These are phyloP conservation scores for Acrodontium crateriforme DNA, from an alignment of 2,329 filamentous ascomycete species.

Conservation along the genomic window DNA sequence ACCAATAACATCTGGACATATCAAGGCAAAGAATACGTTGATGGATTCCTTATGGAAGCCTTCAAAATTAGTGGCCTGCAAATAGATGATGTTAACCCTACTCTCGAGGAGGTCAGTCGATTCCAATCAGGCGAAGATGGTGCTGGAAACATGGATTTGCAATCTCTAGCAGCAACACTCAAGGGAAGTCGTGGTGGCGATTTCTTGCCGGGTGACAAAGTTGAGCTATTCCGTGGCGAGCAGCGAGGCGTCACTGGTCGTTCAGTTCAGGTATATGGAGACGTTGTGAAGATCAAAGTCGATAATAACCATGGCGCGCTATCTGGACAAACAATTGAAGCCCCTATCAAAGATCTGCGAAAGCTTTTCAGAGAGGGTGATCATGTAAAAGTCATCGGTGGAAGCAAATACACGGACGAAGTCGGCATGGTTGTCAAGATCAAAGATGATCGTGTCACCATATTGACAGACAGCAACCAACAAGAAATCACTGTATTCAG, in stretches of 20 bases:
- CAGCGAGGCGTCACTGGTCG: constrained; percentile 83
- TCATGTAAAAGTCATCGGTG: constrained; percentile 96
- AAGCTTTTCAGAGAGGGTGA: constrained; percentile 90
- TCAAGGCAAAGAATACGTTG: constrained; percentile 76
- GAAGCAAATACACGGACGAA: constrained; percentile 86
- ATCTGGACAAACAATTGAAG: constrained; percentile 72
- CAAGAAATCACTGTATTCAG: constrained; percentile 95
- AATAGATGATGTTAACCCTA: constrained; percentile 85
- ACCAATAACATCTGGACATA: constrained; percentile 59
- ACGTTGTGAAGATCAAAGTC: constrained; percentile 82
- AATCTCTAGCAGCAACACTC: constrained; percentile 76
- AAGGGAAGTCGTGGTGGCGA: constrained; percentile 71
- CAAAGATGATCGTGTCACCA: constrained; percentile 77
- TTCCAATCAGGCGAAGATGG: constrained; percentile 88
- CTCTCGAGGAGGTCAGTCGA: constrained; percentile 86
- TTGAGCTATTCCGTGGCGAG: constrained; percentile 91
- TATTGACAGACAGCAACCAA: constrained; percentile 85
- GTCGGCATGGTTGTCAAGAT: constrained; percentile 95
- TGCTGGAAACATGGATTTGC: constrained; percentile 82
- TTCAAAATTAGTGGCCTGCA: constrained; percentile 76
- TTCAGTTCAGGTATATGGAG: constrained; percentile 71
- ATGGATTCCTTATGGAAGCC: constrained; percentile 87
- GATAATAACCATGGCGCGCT: constrained; percentile 58
- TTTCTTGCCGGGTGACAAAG: constrained; percentile 86
- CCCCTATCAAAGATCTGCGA: constrained; percentile 78